Conservation (phyloP, 139 green algal species). For the Micractinium sp. region DNA sequence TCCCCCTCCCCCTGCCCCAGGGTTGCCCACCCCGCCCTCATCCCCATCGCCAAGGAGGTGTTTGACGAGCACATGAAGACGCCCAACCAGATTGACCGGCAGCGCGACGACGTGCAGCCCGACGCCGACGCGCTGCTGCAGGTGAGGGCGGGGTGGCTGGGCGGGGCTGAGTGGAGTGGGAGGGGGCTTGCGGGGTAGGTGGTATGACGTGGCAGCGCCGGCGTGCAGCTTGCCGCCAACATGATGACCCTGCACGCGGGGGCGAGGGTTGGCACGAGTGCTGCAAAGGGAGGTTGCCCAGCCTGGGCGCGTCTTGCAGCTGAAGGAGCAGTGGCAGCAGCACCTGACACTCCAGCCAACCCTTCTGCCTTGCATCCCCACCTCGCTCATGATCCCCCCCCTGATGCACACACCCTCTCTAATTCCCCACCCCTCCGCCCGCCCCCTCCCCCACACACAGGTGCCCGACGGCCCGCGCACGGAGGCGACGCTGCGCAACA, state of each 20-base stretch:
- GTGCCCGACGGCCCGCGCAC: constrained; percentile 58
- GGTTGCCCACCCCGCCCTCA: constrained; percentile 86
- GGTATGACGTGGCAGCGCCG: no score
- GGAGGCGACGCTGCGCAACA: constrained; percentile 33
- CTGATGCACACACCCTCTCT: not conserved
- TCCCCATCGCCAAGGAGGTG: constrained; percentile 73
- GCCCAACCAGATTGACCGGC: constrained; percentile 77
- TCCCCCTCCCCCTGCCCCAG: constrained; percentile 59
- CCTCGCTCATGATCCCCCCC: not conserved
- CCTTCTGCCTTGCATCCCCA: not conserved
- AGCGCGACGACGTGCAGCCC: constrained; percentile 65
- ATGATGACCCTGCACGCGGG: no score
- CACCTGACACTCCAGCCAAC: no score
- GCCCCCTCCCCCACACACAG: not conserved
- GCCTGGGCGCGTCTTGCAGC: no score
- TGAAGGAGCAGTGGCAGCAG: no score
- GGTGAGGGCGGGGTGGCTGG: not conserved
- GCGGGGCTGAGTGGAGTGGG: no score
- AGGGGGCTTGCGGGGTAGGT: no score
- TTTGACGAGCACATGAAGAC: constrained; percentile 75
- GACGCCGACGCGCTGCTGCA: constrained; percentile 49
- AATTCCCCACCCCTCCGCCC: not conserved
- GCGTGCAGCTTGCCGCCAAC: no score
- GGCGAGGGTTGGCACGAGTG: no score
- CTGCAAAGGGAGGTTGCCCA: no score